Evolutionary conservation across 176 grass and related monocot genomes (phyloP).

Genomic region (Phoenix roebelenii): DNA sequence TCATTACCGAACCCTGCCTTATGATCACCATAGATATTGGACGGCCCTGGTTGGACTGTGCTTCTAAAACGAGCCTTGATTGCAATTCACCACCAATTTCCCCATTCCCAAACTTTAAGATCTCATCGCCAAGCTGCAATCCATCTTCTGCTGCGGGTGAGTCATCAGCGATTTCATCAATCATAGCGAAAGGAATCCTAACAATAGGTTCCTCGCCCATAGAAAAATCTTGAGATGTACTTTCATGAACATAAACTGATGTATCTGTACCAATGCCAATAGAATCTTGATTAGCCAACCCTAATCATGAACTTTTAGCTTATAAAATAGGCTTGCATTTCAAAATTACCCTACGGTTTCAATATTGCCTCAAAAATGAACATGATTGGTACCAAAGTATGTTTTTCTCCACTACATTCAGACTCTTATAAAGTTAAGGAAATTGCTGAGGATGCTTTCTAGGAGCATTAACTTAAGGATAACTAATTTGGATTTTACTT

Average conservation of each 20-base stretch:
- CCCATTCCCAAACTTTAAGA: constrained; percentile 82
- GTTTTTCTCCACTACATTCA: too few relatives aligned
- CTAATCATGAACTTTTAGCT: too few relatives aligned
- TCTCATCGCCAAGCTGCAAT: constrained; percentile 78
- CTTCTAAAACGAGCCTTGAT: constrained; percentile 62
- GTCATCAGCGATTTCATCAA: constrained; percentile 83
- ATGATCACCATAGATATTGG: constrained; percentile 47
- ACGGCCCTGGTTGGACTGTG: constrained; percentile 44
- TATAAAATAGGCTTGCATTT: too few relatives aligned
- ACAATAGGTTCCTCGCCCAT: constrained; percentile 51
- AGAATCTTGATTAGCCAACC: constrained; percentile 9
- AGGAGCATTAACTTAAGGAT: too few relatives aligned
- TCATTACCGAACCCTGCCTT: constrained; percentile 48
- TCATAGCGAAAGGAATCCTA: constrained; percentile 67
- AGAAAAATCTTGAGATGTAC: constrained; percentile 39
- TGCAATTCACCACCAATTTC: constrained; percentile 62
- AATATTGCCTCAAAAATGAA: too few relatives aligned
- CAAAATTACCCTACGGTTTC: too few relatives aligned
- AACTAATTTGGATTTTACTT: too few relatives aligned
- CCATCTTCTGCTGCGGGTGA: constrained; percentile 68
- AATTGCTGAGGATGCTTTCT: too few relatives aligned
- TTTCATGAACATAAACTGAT: constrained; percentile 16
- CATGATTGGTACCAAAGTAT: too few relatives aligned
- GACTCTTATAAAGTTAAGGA: too few relatives aligned
- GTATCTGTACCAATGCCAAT: constrained; percentile 29